A percentile compares a stretch with the other conserved stretches of the same genome.
These are phyloP conservation scores for Dactylellina haptotyla DNA, from an alignment of 2,329 filamentous ascomycete species.

Conservation along the genomic window DNA sequence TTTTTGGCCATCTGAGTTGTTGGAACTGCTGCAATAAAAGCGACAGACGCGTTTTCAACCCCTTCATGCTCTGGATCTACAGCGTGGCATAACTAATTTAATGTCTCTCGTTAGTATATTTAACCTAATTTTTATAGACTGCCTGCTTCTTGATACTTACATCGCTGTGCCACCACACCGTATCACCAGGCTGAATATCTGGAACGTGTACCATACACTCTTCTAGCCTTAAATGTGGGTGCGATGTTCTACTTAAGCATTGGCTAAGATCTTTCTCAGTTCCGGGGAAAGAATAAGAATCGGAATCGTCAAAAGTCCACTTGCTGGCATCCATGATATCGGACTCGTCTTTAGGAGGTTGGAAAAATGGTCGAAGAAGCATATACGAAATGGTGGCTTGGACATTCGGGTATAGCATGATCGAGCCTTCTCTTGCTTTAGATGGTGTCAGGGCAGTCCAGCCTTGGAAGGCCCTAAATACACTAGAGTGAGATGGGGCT, in stretches of 20 bases:
- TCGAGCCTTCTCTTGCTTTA: slow-evolving; percentile 60
- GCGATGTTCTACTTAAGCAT: slow-evolving; percentile 60
- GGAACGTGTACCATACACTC: slow-evolving; percentile 62
- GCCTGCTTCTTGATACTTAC: too few relatives aligned
- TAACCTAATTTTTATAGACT: background rate
- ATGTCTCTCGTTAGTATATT: background rate
- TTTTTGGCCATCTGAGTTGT: slow-evolving; percentile 59
- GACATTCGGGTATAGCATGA: slow-evolving; percentile 63
- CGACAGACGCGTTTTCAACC: slow-evolving; percentile 59
- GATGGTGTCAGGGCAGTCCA: slow-evolving; percentile 63
- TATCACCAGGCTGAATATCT: slow-evolving; percentile 61
- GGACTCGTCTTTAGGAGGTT: slow-evolving; percentile 57
- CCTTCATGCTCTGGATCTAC: slow-evolving; percentile 62
- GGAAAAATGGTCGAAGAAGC: slow-evolving; percentile 63
- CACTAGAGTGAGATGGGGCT: slow-evolving; percentile 61
- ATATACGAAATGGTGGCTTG: slow-evolving; percentile 61
- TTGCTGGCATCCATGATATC: slow-evolving; percentile 48
- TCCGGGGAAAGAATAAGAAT: slow-evolving; percentile 61
- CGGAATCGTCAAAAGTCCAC: slow-evolving; percentile 45
- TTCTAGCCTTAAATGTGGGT: slow-evolving; percentile 62
- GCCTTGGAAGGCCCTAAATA: slow-evolving; percentile 62
- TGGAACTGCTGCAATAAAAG: slow-evolving; percentile 61
- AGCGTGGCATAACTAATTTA: slow-evolving; percentile 60
- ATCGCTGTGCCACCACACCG: slow-evolving; percentile 63
- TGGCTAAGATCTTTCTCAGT: slow-evolving; percentile 61